These are phyloP conservation scores for Trametes gibbosa DNA, from an alignment of 768 basidiomycete genomes.

Conservation along the genomic window DNA sequence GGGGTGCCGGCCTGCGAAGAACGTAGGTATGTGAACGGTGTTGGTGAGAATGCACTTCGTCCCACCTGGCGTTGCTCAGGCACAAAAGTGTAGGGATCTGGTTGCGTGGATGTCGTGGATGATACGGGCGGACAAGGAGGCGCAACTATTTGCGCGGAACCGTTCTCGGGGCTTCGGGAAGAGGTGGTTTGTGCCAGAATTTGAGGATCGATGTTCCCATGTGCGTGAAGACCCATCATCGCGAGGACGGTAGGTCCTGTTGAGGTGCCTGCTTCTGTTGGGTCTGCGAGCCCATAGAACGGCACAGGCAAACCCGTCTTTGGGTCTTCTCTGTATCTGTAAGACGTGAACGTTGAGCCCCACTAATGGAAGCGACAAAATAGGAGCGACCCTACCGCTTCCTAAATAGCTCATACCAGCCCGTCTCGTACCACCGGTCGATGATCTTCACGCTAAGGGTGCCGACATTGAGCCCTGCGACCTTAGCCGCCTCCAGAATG, in stretches of 20 bases:
- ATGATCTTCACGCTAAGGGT: slow-evolving; percentile 71
- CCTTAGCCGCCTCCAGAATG: slow-evolving; percentile 63
- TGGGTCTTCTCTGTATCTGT: slow-evolving; percentile 25
- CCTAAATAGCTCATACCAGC: slow-evolving; percentile 77
- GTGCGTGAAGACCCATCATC: slow-evolving; percentile 2
- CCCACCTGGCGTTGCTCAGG: too few relatives aligned
- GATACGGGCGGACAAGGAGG: not conserved
- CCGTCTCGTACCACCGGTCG: slow-evolving; percentile 75
- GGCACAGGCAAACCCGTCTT: slow-evolving; percentile 24
- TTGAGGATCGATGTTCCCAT: slow-evolving; percentile 13
- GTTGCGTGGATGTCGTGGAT: not conserved
- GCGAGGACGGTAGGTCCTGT: not conserved
- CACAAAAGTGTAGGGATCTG: not conserved
- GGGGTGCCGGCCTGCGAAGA: not conserved
- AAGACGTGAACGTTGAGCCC: not conserved
- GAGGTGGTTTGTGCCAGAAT: not conserved
- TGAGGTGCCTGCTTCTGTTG: not conserved
- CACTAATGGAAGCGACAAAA: not conserved
- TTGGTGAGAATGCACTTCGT: too few relatives aligned
- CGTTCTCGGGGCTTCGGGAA: not conserved
- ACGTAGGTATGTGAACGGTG: not conserved
- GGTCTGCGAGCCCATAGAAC: slow-evolving; percentile 13
- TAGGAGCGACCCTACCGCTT: slow-evolving; percentile 43
- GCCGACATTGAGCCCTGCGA: slow-evolving; percentile 66
- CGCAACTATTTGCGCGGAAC: not conserved